phyloP scores from a whole-genome alignment of 495 filamentous ascomycete genomes.

The Aspergillus cavernicola region DNA sequence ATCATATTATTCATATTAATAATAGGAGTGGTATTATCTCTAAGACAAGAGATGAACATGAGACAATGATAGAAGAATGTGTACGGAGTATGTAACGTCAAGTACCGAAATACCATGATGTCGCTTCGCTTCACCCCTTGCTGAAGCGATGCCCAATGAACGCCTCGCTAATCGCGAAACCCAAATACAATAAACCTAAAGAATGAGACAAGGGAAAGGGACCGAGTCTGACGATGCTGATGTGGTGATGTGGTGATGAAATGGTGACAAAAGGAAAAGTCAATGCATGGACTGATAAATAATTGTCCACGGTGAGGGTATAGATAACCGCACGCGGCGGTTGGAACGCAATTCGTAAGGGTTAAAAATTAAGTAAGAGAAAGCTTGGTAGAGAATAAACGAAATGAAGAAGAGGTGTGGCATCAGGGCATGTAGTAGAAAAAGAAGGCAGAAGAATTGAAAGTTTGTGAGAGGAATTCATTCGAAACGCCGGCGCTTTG shows the following conservation, averaged over 20 bases:
- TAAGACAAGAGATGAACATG: no score
- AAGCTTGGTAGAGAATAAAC: neutral
- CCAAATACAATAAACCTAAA: neutral
- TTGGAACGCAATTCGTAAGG: slow-evolving; percentile 1
- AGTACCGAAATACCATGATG: no score
- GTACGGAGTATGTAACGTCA: no score
- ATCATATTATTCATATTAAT: no score
- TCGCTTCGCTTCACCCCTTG: no score
- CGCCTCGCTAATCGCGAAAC: slow-evolving; percentile 17
- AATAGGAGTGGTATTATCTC: no score
- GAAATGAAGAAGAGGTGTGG: neutral
- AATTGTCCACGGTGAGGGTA: neutral
- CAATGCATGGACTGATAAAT: neutral
- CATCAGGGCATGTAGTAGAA: neutral
- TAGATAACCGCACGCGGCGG: neutral
- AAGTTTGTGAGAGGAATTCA: neutral
- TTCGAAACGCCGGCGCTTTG: slow-evolving; percentile 4
- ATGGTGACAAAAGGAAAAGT: neutral
- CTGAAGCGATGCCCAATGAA: no score
- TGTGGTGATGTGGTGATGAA: neutral
- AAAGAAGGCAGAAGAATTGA: neutral
- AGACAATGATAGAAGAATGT: no score
- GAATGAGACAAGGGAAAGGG: neutral
- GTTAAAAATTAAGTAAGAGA: no score
- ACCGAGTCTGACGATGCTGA: no score